Conservation (phyloP, 2,329 filamentous ascomycete genomes). For the Neofusicoccum kwambonambiense region DNA sequence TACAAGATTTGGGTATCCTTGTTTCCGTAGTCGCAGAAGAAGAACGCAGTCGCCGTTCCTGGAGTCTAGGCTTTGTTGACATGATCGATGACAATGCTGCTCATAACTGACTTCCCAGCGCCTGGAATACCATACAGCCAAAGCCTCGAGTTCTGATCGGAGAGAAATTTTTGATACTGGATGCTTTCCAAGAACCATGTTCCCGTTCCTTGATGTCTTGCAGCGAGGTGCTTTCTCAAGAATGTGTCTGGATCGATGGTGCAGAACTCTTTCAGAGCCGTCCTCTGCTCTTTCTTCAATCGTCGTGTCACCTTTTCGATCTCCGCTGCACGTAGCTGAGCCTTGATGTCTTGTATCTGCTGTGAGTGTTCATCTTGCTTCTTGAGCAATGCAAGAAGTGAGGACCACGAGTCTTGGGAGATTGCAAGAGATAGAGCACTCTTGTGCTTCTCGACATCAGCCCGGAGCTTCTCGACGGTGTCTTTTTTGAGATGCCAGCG, state of each 20-base stretch:
- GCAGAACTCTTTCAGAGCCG: not conserved
- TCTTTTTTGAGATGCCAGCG: not conserved
- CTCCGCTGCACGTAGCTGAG: not conserved
- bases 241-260: not conserved
- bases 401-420: not conserved
- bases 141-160: not conserved
- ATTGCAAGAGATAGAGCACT: not conserved
- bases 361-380: too few relatives aligned
- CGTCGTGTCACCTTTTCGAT: not conserved
- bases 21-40: not conserved
- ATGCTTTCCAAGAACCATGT: not conserved
- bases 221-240: not conserved
- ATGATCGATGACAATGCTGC: not conserved
- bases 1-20: not conserved
- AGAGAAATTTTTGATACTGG: not conserved
- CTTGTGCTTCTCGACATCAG: not conserved
- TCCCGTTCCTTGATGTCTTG: not conserved
- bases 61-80: not conserved
- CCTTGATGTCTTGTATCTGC: not conserved
- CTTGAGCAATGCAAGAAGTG: not conserved
- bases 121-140: not conserved
- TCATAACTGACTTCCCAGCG: not conserved
- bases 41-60: not conserved
- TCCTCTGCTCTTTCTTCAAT: not conserved
- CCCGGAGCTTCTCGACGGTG: not conserved